Conservation (phyloP, 2,329 filamentous ascomycete species). For the Calycina marina region DNA sequence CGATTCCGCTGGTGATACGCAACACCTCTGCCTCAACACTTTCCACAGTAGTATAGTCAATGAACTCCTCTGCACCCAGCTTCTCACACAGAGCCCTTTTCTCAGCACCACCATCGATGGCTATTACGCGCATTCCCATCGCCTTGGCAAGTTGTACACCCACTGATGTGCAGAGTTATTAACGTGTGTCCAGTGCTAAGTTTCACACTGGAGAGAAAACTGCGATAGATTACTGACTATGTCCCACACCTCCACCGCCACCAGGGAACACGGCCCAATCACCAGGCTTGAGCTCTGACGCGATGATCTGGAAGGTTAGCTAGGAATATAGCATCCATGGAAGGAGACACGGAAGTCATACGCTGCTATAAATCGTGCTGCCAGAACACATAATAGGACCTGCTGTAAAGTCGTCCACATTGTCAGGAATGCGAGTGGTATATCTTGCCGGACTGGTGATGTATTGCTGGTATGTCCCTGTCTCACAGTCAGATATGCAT, state of each 20-base stretch:
- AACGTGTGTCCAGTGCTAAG: too few relatives aligned
- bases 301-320: not conserved
- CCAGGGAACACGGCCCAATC: not conserved
- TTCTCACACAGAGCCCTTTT: slow-evolving; percentile 2
- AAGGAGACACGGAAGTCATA: not conserved
- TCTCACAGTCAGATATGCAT: too few relatives aligned
- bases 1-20: slow-evolving; percentile 2
- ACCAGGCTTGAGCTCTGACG: not conserved
- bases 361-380: slow-evolving; percentile 11
- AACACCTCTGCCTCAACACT: slow-evolving; percentile 72
- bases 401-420: slow-evolving; percentile 21
- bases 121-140: not conserved
- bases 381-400: slow-evolving; percentile 43
- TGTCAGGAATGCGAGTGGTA: not conserved
- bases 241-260: not conserved
- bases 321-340: not conserved
- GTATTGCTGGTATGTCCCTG: not conserved
- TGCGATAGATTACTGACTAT: too few relatives aligned
- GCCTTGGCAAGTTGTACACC: slow-evolving; percentile 1
- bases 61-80: slow-evolving; percentile 55
- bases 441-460: slow-evolving; percentile 7
- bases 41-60: slow-evolving; percentile 65
- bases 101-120: slow-evolving; percentile 29
- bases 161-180: too few relatives aligned
- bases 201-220: too few relatives aligned